Conservation (phyloP, 257 asterid species). For the Orobanche coerulescens region DNA sequence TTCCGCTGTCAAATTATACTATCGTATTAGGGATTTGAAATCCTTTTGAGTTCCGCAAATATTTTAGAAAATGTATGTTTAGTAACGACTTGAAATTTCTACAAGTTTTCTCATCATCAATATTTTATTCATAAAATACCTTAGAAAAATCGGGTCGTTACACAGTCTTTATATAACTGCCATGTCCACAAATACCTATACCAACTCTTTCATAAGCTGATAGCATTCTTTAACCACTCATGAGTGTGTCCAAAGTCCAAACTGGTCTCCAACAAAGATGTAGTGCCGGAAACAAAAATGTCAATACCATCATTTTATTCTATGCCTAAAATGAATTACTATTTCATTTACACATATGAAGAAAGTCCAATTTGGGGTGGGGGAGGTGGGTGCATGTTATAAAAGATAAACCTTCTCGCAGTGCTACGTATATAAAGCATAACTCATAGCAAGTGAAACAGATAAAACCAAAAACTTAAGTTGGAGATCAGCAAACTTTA, state of each 20-base stretch:
- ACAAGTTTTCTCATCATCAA: too few relatives aligned
- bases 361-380: too few relatives aligned
- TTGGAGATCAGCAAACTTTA: not conserved
- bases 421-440: not conserved
- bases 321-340: not conserved
- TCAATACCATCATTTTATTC: not conserved
- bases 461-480: not conserved
- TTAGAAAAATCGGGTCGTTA: too few relatives aligned
- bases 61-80: too few relatives aligned
- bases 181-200: not conserved
- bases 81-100: too few relatives aligned
- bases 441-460: not conserved
- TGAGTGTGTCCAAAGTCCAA: not conserved
- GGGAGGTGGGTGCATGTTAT: too few relatives aligned
- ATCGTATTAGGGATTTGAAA: too few relatives aligned
- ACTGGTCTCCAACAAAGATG: slow-evolving; percentile 11
- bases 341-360: not conserved
- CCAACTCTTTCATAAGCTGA: slow-evolving; percentile 1
- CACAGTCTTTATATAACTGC: not conserved
- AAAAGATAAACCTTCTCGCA: not conserved
- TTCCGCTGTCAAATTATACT: too few relatives aligned
- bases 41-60: too few relatives aligned
- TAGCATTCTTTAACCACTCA: not conserved
- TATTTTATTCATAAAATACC: too few relatives aligned
- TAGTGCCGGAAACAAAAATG: not conserved